Conservation (phyloP, 2,329 filamentous ascomycete genomes). For the Phialocephala subalpina region DNA sequence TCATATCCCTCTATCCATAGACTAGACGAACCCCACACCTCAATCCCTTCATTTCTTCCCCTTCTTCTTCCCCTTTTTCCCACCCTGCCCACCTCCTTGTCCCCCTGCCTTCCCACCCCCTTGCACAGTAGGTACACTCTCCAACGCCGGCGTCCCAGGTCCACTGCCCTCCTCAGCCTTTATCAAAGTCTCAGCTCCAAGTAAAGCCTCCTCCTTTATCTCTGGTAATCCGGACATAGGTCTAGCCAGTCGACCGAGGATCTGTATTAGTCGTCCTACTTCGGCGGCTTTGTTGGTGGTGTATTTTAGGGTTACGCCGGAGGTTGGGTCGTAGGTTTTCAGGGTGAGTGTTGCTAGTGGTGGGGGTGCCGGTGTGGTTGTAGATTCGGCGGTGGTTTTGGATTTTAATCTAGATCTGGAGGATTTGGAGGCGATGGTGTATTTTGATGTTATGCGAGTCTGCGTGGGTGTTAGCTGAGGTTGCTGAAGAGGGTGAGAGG, state of each 20-base stretch:
- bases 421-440: constrained; percentile 66
- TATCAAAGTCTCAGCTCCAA: constrained; percentile 27
- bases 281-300: constrained; percentile 90
- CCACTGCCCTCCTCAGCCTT: constrained; percentile 14
- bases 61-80: constrained; percentile 75
- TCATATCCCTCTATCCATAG: neutral
- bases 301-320: constrained; percentile 89
- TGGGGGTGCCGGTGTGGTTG: constrained; percentile 38
- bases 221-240: constrained; percentile 66
- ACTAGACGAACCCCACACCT: neutral
- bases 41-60: constrained; percentile 65
- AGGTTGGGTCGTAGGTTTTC: constrained; percentile 87
- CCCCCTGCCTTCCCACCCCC: constrained; percentile 64
- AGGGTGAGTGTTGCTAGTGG: constrained; percentile 75
- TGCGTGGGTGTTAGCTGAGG: constrained; percentile 48
- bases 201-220: constrained; percentile 46
- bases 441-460: constrained; percentile 93
- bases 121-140: constrained; percentile 48
- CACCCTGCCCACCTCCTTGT: constrained; percentile 40
- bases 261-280: constrained; percentile 80
- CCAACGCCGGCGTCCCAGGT: constrained; percentile 36
- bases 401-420: constrained; percentile 42
- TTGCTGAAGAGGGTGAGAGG: constrained; percentile 18
- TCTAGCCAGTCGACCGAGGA: constrained; percentile 78
- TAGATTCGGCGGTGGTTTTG: constrained; percentile 33